Percentiles rank a stretch among this genome's conserved stretches.
Evolutionary conservation across 2,329 filamentous ascomycete species (phyloP).

Genomic region (Colletotrichum sansevieriae): DNA sequence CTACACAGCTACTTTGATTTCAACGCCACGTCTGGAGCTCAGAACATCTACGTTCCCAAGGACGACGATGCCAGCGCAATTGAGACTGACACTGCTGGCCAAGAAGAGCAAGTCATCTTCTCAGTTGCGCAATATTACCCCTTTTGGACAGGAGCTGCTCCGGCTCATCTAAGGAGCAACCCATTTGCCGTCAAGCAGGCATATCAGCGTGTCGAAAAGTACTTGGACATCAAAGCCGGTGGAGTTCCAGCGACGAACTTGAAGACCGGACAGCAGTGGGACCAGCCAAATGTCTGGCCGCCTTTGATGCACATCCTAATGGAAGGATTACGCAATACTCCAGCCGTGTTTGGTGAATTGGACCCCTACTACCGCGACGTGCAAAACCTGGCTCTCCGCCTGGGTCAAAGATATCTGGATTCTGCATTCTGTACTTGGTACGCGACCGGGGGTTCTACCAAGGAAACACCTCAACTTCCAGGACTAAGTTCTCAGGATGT

Average conservation of each 20-base stretch:
- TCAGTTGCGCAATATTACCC: slow-evolving; percentile 73
- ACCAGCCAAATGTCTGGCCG: slow-evolving; percentile 79
- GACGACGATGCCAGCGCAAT: slow-evolving; percentile 60
- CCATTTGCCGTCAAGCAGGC: slow-evolving; percentile 68
- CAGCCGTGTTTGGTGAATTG: slow-evolving; percentile 65
- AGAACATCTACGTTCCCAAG: slow-evolving; percentile 66
- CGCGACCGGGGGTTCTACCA: slow-evolving; percentile 73
- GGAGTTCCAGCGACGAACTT: slow-evolving; percentile 74
- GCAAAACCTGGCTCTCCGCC: slow-evolving; percentile 66
- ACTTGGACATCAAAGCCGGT: slow-evolving; percentile 65
- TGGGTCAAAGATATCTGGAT: slow-evolving; percentile 76
- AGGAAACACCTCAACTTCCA: slow-evolving; percentile 62
- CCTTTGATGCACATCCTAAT: slow-evolving; percentile 75
- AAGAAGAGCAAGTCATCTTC: slow-evolving; percentile 69
- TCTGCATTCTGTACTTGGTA: slow-evolving; percentile 79
- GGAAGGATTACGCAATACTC: slow-evolving; percentile 70
- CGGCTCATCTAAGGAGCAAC: slow-evolving; percentile 67
- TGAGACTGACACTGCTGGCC: slow-evolving; percentile 61
- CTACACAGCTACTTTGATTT: slow-evolving; percentile 77
- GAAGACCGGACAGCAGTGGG: slow-evolving; percentile 75
- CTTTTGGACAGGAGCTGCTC: slow-evolving; percentile 77
- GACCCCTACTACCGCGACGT: slow-evolving; percentile 67
- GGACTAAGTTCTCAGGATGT: slow-evolving; percentile 57
- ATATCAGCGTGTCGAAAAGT: slow-evolving; percentile 65
- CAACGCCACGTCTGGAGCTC: slow-evolving; percentile 70